Conservation (phyloP, 495 filamentous ascomycete species). For the Neurospora sp. region DNA sequence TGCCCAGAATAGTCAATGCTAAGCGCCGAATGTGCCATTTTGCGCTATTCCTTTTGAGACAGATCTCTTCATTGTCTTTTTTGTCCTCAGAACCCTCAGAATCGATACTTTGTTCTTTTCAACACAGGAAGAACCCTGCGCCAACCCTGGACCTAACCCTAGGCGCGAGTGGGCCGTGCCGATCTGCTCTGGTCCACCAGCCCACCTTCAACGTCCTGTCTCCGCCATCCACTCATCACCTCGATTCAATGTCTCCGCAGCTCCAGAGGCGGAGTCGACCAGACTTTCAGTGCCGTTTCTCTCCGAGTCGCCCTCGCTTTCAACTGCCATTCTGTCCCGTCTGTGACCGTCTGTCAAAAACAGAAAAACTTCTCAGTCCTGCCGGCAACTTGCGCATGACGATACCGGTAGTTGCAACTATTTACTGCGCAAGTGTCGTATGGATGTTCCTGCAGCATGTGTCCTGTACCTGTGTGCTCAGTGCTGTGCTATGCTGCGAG, state of each 20-base stretch:
- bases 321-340: background rate
- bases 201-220: background rate
- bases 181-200: background rate
- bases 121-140: background rate
- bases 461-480: background rate
- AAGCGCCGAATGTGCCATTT: constrained; percentile 18
- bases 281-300: background rate
- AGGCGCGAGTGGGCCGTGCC: background rate
- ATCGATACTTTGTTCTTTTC: background rate
- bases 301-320: background rate
- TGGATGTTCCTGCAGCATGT: background rate
- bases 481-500: background rate
- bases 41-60: background rate
- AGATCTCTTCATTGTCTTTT: background rate
- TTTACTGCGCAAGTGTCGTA: background rate
- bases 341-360: background rate
- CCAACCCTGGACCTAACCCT: background rate
- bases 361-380: background rate
- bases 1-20: constrained; percentile 14
- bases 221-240: background rate
- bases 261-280: background rate
- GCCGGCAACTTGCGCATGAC: background rate
- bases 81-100: background rate
- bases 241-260: background rate
- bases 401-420: background rate